Conservation (phyloP, 257 asterid genomes). For the Eucommia ulmoides region DNA sequence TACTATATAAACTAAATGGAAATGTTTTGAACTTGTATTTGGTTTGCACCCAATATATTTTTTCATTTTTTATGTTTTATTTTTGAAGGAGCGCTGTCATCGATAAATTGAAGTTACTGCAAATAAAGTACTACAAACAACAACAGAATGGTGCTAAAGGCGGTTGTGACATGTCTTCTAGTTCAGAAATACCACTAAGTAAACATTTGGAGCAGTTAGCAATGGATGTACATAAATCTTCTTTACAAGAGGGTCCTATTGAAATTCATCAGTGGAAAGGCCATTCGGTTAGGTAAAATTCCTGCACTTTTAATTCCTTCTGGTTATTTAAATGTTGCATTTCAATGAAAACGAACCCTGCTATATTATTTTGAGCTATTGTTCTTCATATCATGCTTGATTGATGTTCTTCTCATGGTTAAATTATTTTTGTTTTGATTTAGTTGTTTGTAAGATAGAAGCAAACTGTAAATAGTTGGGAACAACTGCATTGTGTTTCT, state of each 20-base stretch:
- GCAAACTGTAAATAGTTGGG: too few relatives aligned
- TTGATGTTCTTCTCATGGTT: neutral
- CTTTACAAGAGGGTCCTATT: conserved; percentile 37
- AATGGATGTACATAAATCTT: conserved; percentile 40
- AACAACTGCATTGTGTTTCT: too few relatives aligned
- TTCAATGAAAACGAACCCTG: neutral
- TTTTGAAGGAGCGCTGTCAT: conserved; percentile 46
- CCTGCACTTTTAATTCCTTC: neutral
- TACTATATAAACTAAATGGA: too few relatives aligned
- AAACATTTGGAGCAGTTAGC: conserved; percentile 58
- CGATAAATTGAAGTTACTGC: conserved; percentile 61
- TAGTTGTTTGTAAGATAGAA: too few relatives aligned
- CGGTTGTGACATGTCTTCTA: conserved; percentile 21
- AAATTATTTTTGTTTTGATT: neutral
- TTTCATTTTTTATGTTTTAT: neutral
- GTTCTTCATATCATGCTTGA: neutral
- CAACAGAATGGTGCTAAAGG: conserved; percentile 20
- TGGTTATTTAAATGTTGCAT: neutral
- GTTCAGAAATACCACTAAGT: conserved; percentile 30
- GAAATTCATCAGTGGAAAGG: conserved; percentile 69
- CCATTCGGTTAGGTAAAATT: conserved; percentile 61
- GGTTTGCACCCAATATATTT: neutral
- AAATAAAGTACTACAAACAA: conserved; percentile 40
- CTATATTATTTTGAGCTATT: neutral
- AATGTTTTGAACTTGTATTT: too few relatives aligned